A percentile compares a stretch with the other conserved stretches of the same genome.
Conservation (phyloP, 129 eudicot genomes). For the Lactuca saligna region DNA sequence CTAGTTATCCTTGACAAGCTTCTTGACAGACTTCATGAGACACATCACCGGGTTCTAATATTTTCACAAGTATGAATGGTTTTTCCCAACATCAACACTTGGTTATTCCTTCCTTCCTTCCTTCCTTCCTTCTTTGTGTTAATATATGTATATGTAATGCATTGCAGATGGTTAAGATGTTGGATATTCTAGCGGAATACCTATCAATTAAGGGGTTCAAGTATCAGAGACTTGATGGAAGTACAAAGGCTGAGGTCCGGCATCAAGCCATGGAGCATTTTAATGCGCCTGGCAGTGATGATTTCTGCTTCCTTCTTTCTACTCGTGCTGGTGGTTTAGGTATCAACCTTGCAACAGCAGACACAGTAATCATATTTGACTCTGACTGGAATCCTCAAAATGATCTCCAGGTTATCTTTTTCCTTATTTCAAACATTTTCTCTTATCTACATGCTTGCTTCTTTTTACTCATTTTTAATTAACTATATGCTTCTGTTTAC, state of each 20-base stretch:
- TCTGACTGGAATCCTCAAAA: slow-evolving; percentile 99
- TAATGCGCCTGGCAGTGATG: slow-evolving; percentile 99
- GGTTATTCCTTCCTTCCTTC: no score
- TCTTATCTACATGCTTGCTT: no score
- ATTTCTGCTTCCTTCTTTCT: slow-evolving; percentile 98
- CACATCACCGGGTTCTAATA: slow-evolving; percentile 94
- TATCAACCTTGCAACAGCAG: slow-evolving; percentile 98
- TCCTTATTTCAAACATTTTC: background rate
- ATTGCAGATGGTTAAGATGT: slow-evolving; percentile 95
- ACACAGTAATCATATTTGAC: slow-evolving; percentile 97
- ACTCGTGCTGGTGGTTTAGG: slow-evolving; percentile 99
- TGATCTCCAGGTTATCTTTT: slow-evolving; percentile 80
- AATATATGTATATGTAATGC: slow-evolving; percentile 15
- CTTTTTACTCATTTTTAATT: background rate
- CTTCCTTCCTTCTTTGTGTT: no score
- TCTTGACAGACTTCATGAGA: slow-evolving; percentile 82
- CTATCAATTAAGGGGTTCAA: slow-evolving; percentile 94
- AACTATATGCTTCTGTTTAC: background rate
- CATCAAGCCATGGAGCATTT: slow-evolving; percentile 99
- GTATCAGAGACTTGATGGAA: slow-evolving; percentile 96
- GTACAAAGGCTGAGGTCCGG: slow-evolving; percentile 92
- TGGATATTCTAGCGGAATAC: slow-evolving; percentile 93
- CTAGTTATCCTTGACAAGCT: slow-evolving; percentile 93
- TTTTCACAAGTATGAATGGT: slow-evolving; percentile 73
- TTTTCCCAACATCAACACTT: no score